Evolutionary conservation across 164 flowering plant genomes (phyloP), one percentile per base, ranked within the genome.

Genomic region (Berberis vulgaris): DNA sequence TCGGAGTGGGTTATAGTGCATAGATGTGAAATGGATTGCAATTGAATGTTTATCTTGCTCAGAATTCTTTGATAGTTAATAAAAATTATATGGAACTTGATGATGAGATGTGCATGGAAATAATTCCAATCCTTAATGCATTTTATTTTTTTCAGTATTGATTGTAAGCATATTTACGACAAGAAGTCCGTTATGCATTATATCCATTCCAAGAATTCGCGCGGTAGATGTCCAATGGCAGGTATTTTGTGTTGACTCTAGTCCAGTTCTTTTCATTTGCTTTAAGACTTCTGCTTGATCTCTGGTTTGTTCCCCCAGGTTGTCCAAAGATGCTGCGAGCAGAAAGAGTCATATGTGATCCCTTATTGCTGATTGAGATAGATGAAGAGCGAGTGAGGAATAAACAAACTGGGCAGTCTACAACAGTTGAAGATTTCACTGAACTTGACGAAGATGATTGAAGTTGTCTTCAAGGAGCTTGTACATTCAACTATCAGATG

Each of bases 141-240:
- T 55, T 41, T 43, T 65, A n/a, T 53, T 41, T 60, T 50, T 41
- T 79, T 73, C 83, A 94, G 97, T 70, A 73, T 76, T 74, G 91
- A 84, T 50, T 94, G 98, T 85, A 87, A 83, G 78, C 98, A 93
- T 73, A 76, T 93, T 53, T 93, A 90, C 71, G 98, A 87, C n/a
- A 84, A 86, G 82, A 54, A 60, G 12, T 83, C 85, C 61, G 76
- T 93, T 67, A 67, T 77, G 80, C 79, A 64, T 39, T 77, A 83
- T 73, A 81, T 91, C 10, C 72, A 50, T 59, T 59, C 81, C 65
- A 80, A 74, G 65, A 67, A 52, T 2, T 43, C 63, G n/a, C 61
- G 12, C 2, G 68, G 72, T 41, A 60, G 40, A 47, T 93, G 97
- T 75, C 95, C 97, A 49, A 79, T 84, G 41, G 81, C 97, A 81